These are phyloP conservation scores for Chrysosporium keratinophilum DNA, from an alignment of 2,329 filamentous ascomycete genomes.

Conservation along the genomic window DNA sequence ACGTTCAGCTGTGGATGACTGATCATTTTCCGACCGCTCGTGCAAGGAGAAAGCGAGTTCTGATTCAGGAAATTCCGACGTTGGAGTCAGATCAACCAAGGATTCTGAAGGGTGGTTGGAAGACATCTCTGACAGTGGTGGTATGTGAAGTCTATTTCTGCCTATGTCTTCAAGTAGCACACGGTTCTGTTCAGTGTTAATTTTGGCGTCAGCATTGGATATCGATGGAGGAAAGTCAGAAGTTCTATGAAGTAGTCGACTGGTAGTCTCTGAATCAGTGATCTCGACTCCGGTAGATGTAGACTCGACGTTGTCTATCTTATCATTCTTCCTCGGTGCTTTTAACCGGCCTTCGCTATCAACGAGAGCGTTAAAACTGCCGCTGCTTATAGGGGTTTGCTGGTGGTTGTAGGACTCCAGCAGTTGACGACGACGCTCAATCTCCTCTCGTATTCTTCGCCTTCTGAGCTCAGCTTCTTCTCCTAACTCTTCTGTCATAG, in stretches of 20 bases:
- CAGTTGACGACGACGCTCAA: conserved; percentile 34
- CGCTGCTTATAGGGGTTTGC: conserved; percentile 18
- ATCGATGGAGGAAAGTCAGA: conserved; percentile 13
- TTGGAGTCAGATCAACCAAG: conserved; percentile 37
- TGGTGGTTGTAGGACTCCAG: conserved; percentile 31
- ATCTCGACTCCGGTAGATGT: conserved; percentile 33
- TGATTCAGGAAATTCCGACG: conserved; percentile 20
- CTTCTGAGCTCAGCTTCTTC: conserved; percentile 37
- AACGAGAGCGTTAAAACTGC: conserved; percentile 38
- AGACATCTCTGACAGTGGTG: conserved; percentile 23
- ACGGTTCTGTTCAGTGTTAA: conserved; percentile 14
- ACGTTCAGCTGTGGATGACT: conserved; percentile 20
- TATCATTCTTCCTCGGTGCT: neutral
- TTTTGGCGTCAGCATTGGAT: conserved; percentile 16
- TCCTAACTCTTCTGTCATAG: conserved; percentile 39
- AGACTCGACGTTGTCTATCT: conserved; percentile 17
- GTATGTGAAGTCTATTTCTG: conserved; percentile 21
- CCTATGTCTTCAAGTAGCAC: conserved; percentile 18
- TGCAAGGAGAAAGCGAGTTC: conserved; percentile 3
- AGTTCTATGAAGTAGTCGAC: conserved; percentile 18
- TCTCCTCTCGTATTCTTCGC: conserved; percentile 36
- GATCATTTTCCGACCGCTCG: conserved; percentile 12
- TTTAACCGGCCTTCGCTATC: conserved; percentile 33
- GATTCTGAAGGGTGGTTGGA: conserved; percentile 36
- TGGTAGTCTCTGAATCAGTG: conserved; percentile 20